phyloP scores from a whole-genome alignment of 2,329 filamentous ascomycete species.

The Aspergillus oerlinghausenensis region DNA sequence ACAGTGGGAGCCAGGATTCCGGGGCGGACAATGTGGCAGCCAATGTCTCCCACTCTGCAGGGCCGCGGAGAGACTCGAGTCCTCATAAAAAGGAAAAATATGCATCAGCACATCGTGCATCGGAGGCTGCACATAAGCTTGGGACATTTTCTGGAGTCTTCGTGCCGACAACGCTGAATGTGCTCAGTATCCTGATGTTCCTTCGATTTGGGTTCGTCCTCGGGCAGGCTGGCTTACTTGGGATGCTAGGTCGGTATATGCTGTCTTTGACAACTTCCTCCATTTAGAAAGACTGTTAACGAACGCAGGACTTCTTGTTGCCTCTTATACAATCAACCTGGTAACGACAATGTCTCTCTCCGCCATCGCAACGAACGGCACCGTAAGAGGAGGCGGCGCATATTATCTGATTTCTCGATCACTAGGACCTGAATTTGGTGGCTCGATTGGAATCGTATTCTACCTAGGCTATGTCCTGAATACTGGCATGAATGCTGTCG shows the following conservation, averaged over 20 bases:
- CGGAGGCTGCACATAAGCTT: constrained; percentile 55
- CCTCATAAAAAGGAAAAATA: constrained; percentile 30
- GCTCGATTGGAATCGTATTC: constrained; percentile 81
- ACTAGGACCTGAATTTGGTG: constrained; percentile 81
- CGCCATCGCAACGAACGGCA: constrained; percentile 84
- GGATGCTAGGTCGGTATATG: constrained; percentile 62
- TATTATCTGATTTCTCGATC: constrained; percentile 87
- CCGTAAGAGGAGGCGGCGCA: constrained; percentile 79
- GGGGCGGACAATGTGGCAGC: constrained; percentile 7
- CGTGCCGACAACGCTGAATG: constrained; percentile 83
- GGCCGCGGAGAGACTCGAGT: constrained; percentile 22
- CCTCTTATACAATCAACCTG: constrained; percentile 77
- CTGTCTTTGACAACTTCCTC: neutral
- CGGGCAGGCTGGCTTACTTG: constrained; percentile 72
- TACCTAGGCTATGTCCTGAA: constrained; percentile 88
- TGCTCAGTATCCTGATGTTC: constrained; percentile 89
- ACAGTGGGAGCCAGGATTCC: constrained; percentile 7
- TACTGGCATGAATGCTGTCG: constrained; percentile 81
- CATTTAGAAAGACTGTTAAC: constrained; percentile 13
- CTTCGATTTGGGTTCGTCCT: constrained; percentile 81
- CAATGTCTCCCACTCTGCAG: constrained; percentile 13
- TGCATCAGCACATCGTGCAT: constrained; percentile 20
- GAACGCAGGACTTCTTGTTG: constrained; percentile 60
- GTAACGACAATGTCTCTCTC: constrained; percentile 81
- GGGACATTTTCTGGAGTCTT: constrained; percentile 76